phyloP scores from a whole-genome alignment of 23 red algal genomes.

The Gracilaria gracilis region DNA sequence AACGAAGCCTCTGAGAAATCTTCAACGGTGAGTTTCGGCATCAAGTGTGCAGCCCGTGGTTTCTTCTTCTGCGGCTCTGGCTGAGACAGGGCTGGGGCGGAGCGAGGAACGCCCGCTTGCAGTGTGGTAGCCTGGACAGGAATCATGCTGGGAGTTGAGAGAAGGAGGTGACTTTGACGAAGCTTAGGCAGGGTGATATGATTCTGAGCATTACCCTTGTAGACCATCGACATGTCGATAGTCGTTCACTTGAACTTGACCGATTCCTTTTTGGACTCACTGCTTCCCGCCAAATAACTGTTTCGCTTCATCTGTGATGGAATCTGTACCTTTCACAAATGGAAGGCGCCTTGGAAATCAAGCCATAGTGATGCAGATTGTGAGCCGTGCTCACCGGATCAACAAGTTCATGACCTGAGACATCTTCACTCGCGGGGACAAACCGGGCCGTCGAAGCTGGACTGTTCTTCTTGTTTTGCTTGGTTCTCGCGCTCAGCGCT shows the following conservation, averaged over 20 bases:
- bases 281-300: neutral
- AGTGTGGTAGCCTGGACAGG: neutral
- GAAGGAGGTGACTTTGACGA: neutral
- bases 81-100: neutral
- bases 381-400: neutral
- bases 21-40: constrained; percentile 38
- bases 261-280: too few relatives aligned
- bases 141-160: neutral
- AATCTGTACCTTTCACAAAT: neutral
- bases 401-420: too few relatives aligned
- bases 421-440: too few relatives aligned
- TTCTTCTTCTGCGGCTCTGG: constrained; percentile 2
- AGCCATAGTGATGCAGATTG: neutral
- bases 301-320: neutral
- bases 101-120: neutral
- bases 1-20: constrained; percentile 22
- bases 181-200: too few relatives aligned
- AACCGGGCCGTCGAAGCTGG: too few relatives aligned
- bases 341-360: neutral
- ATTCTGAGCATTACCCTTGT: too few relatives aligned
- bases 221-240: too few relatives aligned
- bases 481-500: neutral
- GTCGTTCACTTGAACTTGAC: too few relatives aligned
- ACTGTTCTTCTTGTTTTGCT: too few relatives aligned
- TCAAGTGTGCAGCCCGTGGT: constrained; percentile 9